Percentiles rank a stretch among this genome's conserved stretches.
Evolutionary conservation across 2,329 filamentous ascomycete species (phyloP).

Genomic region (Mollisiaceae sp.): DNA sequence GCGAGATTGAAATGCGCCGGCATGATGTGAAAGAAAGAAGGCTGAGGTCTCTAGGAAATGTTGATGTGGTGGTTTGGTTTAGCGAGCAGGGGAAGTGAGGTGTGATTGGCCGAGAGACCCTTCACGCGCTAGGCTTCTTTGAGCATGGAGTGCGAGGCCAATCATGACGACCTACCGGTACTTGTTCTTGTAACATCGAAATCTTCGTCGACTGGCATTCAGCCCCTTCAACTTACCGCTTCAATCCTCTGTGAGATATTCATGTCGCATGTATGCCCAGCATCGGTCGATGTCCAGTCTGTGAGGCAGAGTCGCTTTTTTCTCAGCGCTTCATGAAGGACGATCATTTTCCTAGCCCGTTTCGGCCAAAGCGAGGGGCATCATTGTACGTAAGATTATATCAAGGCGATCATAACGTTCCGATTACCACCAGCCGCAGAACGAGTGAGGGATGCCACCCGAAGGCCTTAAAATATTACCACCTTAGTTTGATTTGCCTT

Average conservation of each 20-base stretch:
- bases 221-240: no score
- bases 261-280: neutral
- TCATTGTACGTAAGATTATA: no score
- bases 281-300: neutral
- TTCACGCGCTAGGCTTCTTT: neutral
- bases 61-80: conserved; percentile 2
- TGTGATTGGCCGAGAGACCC: neutral
- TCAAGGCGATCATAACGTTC: no score
- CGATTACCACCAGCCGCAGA: no score
- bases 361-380: no score
- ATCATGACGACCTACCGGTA: no score
- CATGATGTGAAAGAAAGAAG: neutral
- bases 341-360: neutral
- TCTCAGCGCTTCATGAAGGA: neutral
- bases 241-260: no score
- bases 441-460: no score
- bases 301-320: neutral
- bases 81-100: neutral
- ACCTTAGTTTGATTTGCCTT: no score
- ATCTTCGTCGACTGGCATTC: neutral
- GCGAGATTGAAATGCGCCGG: neutral
- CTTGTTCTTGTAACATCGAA: no score
- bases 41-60: neutral
- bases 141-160: neutral
- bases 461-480: no score